A percentile compares a stretch with the other conserved stretches of the same genome.
Conservation (phyloP, 257 asterid genomes). For the Eucommia ulmoides region DNA sequence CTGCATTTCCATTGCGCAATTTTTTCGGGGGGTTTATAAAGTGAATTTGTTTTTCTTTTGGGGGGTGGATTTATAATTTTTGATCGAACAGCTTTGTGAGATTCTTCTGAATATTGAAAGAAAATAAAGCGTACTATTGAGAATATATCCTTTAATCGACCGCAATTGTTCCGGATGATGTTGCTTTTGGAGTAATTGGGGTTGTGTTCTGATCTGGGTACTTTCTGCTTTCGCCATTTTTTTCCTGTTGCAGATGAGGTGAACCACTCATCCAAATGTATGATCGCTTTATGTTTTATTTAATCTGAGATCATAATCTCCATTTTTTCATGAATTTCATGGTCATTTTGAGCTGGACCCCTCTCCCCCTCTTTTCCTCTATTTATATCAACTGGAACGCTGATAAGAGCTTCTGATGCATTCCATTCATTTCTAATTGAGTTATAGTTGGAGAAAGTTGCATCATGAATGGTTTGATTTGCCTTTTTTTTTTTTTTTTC, state of each 20-base stretch:
- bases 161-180: neutral
- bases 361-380: constrained; percentile 2
- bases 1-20: too few relatives aligned
- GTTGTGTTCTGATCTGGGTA: constrained; percentile 28
- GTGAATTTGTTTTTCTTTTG: neutral
- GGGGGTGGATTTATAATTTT: neutral
- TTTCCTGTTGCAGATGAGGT: constrained; percentile 31
- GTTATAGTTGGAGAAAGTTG: neutral
- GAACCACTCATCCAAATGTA: constrained; percentile 16
- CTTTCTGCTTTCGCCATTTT: constrained; percentile 14
- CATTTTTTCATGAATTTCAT: constrained; percentile 6
- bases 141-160: neutral
- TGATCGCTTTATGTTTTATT: constrained; percentile 3
- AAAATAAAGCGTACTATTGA: constrained; percentile 2
- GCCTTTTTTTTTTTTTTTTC: neutral
- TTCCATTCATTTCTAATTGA: neutral
- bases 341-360: constrained; percentile 6
- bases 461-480: neutral
- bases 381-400: neutral
- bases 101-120: constrained; percentile 1
- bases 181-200: constrained; percentile 13
- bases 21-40: neutral
- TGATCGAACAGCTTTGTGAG: neutral
- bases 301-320: constrained; percentile 2
- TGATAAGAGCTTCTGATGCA: neutral